Percentiles rank a stretch among this genome's conserved stretches.
Conservation (phyloP, 768 basidiomycete genomes). For the Coprinopsis cinerea region DNA sequence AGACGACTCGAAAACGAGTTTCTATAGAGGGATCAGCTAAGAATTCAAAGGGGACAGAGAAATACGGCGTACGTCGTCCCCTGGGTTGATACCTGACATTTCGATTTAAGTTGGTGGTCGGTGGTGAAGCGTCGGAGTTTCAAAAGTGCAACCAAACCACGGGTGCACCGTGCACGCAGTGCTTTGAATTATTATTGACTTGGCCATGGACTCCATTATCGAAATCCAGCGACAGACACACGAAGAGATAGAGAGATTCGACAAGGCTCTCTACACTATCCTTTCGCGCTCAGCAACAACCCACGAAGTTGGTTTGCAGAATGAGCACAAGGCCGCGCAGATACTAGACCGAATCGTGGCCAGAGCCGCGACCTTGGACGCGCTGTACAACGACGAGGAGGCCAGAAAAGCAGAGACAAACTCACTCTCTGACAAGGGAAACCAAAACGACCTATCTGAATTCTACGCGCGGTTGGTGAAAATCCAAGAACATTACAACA, state of each 20-base stretch:
- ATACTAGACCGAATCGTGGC: constrained; percentile 81
- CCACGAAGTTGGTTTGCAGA: constrained; percentile 62
- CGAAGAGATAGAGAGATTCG: constrained; percentile 91
- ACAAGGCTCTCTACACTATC: constrained; percentile 79
- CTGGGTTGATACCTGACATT: constrained; percentile 80
- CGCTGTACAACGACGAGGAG: constrained; percentile 74
- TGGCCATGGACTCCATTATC: constrained; percentile 82
- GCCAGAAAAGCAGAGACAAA: constrained; percentile 64
- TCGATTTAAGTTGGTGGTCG: constrained; percentile 26
- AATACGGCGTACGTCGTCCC: constrained; percentile 66
- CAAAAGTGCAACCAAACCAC: constrained; percentile 24
- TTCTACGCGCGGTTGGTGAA: constrained; percentile 95
- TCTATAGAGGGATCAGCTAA: constrained; percentile 33
- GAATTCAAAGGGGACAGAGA: constrained; percentile 10
- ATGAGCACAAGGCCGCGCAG: constrained; percentile 86
- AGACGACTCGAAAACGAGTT: constrained; percentile 94
- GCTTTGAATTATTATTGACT: background rate
- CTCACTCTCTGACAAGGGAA: constrained; percentile 49
- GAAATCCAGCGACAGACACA: constrained; percentile 95
- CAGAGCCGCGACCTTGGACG: constrained; percentile 57
- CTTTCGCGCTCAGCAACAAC: constrained; percentile 61
- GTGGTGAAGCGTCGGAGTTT: constrained; percentile 54
- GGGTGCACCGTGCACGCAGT: background rate
- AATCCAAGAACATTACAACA: constrained; percentile 94
- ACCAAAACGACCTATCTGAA: constrained; percentile 76